Conservation (phyloP, 2,329 filamentous ascomycete genomes). For the Gnomoniopsis smithogilvyi region DNA sequence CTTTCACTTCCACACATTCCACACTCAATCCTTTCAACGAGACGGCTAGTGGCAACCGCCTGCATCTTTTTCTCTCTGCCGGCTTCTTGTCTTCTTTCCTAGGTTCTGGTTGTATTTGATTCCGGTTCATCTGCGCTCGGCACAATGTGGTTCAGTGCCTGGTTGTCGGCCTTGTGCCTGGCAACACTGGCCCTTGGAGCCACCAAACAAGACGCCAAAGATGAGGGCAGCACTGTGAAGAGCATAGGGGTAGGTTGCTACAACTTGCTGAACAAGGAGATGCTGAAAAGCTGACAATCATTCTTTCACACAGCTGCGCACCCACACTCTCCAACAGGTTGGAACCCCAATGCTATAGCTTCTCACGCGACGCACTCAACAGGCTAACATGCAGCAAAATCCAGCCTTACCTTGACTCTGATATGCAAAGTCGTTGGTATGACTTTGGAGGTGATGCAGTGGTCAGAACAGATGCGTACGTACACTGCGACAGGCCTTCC, state of each 20-base stretch:
- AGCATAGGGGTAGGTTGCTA: slow-evolving; percentile 45
- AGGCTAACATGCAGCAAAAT: slow-evolving; percentile 15
- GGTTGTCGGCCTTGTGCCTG: slow-evolving; percentile 45
- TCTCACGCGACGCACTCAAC: slow-evolving; percentile 17
- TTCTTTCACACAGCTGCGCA: slow-evolving; percentile 66
- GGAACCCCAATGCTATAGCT: slow-evolving; percentile 33
- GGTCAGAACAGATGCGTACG: slow-evolving; percentile 67
- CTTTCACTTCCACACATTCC: not conserved
- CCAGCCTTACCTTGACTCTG: slow-evolving; percentile 94
- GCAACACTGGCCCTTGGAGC: slow-evolving; percentile 49
- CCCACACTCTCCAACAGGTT: slow-evolving; percentile 79
- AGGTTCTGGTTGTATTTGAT: not conserved
- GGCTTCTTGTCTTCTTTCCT: slow-evolving; percentile 3
- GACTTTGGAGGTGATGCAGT: slow-evolving; percentile 97
- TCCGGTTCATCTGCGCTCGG: slow-evolving; percentile 10
- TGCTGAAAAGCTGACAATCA: slow-evolving; percentile 3
- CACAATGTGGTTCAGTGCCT: slow-evolving; percentile 45
- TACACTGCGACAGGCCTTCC: slow-evolving; percentile 20
- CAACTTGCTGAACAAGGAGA: not conserved
- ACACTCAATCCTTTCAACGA: slow-evolving; percentile 19
- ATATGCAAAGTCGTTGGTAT: slow-evolving; percentile 98
- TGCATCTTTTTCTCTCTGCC: slow-evolving; percentile 15
- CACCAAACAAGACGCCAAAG: slow-evolving; percentile 42
- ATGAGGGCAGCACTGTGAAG: slow-evolving; percentile 38
- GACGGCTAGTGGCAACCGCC: slow-evolving; percentile 11